Evolutionary conservation across 805 yeast genomes (phyloP), one percentile per base, ranked within the genome.

Genomic region (Wickerhamiella brachini): DNA sequence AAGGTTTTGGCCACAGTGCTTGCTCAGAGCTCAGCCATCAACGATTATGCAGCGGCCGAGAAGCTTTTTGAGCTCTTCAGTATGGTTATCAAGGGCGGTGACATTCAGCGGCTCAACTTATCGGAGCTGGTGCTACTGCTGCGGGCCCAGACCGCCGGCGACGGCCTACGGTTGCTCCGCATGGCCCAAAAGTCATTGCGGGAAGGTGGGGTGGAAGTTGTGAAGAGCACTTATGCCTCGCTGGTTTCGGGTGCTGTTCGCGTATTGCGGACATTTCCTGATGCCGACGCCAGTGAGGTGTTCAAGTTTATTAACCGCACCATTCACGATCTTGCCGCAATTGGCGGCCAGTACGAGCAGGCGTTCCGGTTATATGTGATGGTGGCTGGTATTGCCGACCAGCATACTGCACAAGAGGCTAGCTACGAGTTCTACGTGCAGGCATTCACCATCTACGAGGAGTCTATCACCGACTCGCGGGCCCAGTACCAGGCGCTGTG

Each of bases 351-450:
- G 17, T 59, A 60, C 10, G 74, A 71, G 38, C 56, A 62, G 31
- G 67, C 72, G 10, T 59, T 68, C 44, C 57, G 74, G 24, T 60
- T 58, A 56, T 83, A 83, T 62, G 69, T 86, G 50, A 72, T 79
- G 48, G 75, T 82, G 39, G 95, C 95, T 0, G 68, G 78, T 15
- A 66, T 85, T 2, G 90, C 97, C 0, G 95, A 93, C 63, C 90
- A 85, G 64, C 70, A 83, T 24, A 70, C 74, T 17, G 70, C 80
- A 39, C 82, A 80, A 52, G 87, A 83, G 53, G 79, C 87, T 29
- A 72, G 90, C 15, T 85, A 85, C 67, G 98, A 93, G 67, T 80
- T 87, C 61, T 86, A 83, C 65, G 89, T 85, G 38, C 94, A 88
- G 64, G 83, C 95, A 3, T 85, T 89, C 63, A 76, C 89, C 1